phyloP scores from a whole-genome alignment of 441 rosid genomes.

The Pelargonium citronellum region DNA sequence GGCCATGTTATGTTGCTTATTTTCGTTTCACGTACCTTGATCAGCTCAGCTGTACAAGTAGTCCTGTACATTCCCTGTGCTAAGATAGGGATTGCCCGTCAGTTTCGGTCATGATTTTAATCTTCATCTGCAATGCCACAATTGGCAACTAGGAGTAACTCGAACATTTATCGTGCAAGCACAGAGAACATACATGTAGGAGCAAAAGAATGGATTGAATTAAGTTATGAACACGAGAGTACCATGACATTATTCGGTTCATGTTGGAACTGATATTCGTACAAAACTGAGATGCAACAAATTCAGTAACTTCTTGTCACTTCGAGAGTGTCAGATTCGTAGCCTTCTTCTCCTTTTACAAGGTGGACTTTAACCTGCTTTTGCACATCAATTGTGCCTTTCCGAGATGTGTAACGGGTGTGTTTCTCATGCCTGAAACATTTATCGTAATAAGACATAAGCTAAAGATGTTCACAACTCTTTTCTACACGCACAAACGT shows the following conservation, averaged over 20 bases:
- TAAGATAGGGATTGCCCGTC: too few relatives aligned
- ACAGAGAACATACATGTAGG: constrained; percentile 8
- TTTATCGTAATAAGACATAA: constrained; percentile 6
- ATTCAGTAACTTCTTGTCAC: constrained; percentile 16
- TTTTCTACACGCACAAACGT: too few relatives aligned
- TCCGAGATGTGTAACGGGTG: constrained; percentile 25
- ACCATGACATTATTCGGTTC: neutral
- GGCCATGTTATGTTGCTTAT: constrained; percentile 10
- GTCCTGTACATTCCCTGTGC: too few relatives aligned
- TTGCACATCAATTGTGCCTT: constrained; percentile 26
- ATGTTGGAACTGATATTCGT: constrained; percentile 9
- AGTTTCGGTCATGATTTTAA: too few relatives aligned
- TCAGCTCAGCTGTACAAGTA: neutral
- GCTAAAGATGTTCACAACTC: too few relatives aligned
- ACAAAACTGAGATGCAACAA: constrained; percentile 7
- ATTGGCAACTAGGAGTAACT: neutral
- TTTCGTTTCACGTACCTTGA: constrained; percentile 4
- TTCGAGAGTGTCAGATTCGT: constrained; percentile 26
- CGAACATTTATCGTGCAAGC: neutral
- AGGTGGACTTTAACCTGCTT: constrained; percentile 28
- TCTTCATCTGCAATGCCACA: neutral
- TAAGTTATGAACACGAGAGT: constrained; percentile 8
- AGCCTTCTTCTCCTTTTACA: constrained; percentile 22
- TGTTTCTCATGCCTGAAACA: constrained; percentile 34
- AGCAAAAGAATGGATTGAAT: constrained; percentile 18